These are phyloP conservation scores for Bassia scoparia DNA, from an alignment of 148 eudicot genomes.

Conservation along the genomic window DNA sequence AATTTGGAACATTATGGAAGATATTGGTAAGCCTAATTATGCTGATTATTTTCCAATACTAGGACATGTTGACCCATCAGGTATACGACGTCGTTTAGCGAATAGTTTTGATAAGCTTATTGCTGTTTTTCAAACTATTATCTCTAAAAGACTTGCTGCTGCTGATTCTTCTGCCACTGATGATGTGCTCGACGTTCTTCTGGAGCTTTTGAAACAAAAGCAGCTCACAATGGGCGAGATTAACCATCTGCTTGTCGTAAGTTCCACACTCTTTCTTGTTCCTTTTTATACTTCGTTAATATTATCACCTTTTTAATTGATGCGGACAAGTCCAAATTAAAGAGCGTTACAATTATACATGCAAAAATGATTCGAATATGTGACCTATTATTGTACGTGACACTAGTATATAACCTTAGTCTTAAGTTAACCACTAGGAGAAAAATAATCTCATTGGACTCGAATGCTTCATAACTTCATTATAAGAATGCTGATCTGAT, in stretches of 20 bases:
- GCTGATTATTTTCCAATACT: conserved; percentile 45
- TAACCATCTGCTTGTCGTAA: conserved; percentile 25
- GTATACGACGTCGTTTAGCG: conserved; percentile 37
- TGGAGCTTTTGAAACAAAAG: conserved; percentile 3
- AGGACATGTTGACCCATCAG: conserved; percentile 38
- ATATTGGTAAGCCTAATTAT: conserved; percentile 42
- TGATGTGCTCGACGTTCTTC: conserved; percentile 26
- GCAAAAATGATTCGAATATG: too few relatives aligned
- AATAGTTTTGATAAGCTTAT: conserved; percentile 49
- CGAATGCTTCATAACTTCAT: too few relatives aligned
- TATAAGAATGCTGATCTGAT: too few relatives aligned
- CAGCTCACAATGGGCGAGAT: conserved; percentile 23
- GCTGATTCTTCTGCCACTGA: not conserved
- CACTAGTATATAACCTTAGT: too few relatives aligned
- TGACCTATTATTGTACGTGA: too few relatives aligned
- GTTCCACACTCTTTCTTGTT: not conserved
- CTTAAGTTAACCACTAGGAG: too few relatives aligned
- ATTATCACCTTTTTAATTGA: too few relatives aligned
- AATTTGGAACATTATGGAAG: conserved; percentile 27
- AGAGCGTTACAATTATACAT: too few relatives aligned
- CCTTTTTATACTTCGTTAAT: too few relatives aligned
- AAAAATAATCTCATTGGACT: too few relatives aligned
- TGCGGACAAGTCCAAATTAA: too few relatives aligned
- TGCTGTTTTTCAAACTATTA: conserved; percentile 36
- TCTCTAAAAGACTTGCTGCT: conserved; percentile 6